Evolutionary conservation across 495 filamentous ascomycete species (phyloP).

Genomic region (Aspergillus leporis): DNA sequence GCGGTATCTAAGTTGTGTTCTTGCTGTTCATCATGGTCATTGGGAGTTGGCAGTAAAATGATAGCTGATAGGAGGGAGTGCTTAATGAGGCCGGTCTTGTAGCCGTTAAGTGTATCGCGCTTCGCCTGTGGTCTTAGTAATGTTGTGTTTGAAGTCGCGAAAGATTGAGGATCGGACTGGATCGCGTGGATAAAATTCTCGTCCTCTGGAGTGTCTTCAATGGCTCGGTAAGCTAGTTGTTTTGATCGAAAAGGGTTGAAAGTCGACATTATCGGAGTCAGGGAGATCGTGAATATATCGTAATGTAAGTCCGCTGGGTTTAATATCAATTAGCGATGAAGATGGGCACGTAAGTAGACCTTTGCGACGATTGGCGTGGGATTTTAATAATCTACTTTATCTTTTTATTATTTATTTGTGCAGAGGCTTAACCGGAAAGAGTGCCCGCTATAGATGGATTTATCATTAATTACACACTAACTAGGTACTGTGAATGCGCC

Average conservation of each 20-base stretch:
- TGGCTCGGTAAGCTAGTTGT: slow-evolving; percentile 3
- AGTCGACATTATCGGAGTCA: neutral
- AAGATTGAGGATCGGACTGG: neutral
- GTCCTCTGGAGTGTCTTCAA: slow-evolving; percentile 2
- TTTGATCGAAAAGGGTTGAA: neutral
- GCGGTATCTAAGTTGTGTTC: neutral
- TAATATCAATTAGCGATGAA: no score
- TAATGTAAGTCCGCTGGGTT: no score
- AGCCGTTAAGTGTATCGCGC: neutral
- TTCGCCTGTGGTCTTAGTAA: neutral
- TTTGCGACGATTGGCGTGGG: no score
- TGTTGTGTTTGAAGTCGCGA: slow-evolving; percentile 4
- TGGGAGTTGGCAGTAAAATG: neutral
- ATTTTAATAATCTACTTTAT: no score
- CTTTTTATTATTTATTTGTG: no score
- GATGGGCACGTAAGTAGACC: no score
- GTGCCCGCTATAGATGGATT: neutral
- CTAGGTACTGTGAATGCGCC: no score
- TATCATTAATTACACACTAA: neutral
- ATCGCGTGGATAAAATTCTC: slow-evolving; percentile 1
- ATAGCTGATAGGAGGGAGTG: neutral
- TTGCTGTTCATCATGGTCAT: neutral
- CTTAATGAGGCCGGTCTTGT: neutral
- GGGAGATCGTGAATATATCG: neutral
- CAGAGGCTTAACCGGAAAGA: neutral